Conservation (phyloP, 495 filamentous ascomycete species). For the Diplogelasinospora grovesii region DNA sequence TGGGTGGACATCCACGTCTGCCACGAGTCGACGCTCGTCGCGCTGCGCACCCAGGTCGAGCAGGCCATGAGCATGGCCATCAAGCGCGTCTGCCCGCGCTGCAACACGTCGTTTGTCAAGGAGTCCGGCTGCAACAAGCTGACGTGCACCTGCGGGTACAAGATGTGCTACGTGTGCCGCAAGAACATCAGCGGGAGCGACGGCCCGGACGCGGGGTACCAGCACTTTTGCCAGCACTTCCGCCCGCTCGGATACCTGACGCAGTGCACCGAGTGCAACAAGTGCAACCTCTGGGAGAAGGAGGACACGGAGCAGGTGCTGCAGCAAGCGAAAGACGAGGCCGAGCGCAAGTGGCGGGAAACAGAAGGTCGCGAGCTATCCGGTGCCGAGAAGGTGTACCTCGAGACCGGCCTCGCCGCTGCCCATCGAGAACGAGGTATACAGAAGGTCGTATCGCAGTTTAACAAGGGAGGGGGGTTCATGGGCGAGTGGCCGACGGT, state of each 20-base stretch:
- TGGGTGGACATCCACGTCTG: constrained; percentile 73
- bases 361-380: constrained; percentile 51
- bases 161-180: constrained; percentile 93
- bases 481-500: constrained; percentile 32
- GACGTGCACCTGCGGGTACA: constrained; percentile 94
- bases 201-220: constrained; percentile 58
- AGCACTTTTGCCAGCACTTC: constrained; percentile 95
- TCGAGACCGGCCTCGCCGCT: constrained; percentile 34
- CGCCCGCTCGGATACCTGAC: constrained; percentile 62
- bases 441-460: constrained; percentile 22
- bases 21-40: constrained; percentile 73
- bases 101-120: constrained; percentile 87
- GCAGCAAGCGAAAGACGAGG: constrained; percentile 64
- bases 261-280: constrained; percentile 68
- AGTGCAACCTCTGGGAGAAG: constrained; percentile 81
- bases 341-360: constrained; percentile 75
- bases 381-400: constrained; percentile 40
- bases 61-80: constrained; percentile 86
- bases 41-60: constrained; percentile 81
- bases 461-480: constrained; percentile 20
- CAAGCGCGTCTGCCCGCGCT: constrained; percentile 90
- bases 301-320: constrained; percentile 82
- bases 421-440: constrained; percentile 21
- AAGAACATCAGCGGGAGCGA: constrained; percentile 48
- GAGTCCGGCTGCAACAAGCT: constrained; percentile 91